A percentile compares a stretch with the other conserved stretches of the same genome.
These are phyloP conservation scores for Cystofilobasidium capitatum DNA, from an alignment of 768 basidiomycete species.

Conservation along the genomic window DNA sequence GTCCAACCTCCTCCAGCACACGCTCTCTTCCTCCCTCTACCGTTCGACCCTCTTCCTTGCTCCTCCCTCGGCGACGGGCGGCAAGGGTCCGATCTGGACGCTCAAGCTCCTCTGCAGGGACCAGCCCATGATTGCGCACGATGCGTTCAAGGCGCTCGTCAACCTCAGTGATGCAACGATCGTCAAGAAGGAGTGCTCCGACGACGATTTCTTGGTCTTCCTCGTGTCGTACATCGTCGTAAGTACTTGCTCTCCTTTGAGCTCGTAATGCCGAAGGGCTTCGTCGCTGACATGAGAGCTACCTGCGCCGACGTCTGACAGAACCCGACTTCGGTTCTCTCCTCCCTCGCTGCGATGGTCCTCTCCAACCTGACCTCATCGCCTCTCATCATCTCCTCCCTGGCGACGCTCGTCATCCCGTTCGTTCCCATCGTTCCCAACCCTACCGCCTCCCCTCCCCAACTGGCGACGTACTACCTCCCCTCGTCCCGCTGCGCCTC, in stretches of 20 bases:
- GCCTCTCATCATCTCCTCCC: constrained; percentile 52
- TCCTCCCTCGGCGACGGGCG: constrained; percentile 40
- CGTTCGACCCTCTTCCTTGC: constrained; percentile 61
- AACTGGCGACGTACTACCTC: constrained; percentile 56
- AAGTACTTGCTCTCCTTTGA: constrained; percentile 36
- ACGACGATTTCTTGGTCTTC: constrained; percentile 64
- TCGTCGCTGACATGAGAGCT: too few relatives aligned
- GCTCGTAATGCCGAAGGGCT: background rate
- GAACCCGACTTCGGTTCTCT: constrained; percentile 83
- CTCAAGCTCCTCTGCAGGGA: constrained; percentile 80
- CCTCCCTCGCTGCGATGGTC: constrained; percentile 93
- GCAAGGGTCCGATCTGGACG: constrained; percentile 44
- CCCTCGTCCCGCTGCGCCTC: constrained; percentile 71
- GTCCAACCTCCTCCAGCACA: constrained; percentile 70
- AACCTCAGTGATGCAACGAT: constrained; percentile 80
- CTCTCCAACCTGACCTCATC: constrained; percentile 86
- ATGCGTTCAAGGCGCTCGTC: constrained; percentile 85
- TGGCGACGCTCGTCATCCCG: constrained; percentile 59
- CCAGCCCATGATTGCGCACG: constrained; percentile 78
- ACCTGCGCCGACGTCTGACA: constrained; percentile 39
- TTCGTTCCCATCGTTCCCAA: constrained; percentile 40
- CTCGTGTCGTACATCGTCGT: constrained; percentile 85
- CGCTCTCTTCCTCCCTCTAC: constrained; percentile 58
- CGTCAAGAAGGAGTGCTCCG: constrained; percentile 57
- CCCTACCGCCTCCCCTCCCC: constrained; percentile 42